These are phyloP conservation scores for Dryas integrifolia DNA, from an alignment of 331 rosid genomes.

Conservation along the genomic window DNA sequence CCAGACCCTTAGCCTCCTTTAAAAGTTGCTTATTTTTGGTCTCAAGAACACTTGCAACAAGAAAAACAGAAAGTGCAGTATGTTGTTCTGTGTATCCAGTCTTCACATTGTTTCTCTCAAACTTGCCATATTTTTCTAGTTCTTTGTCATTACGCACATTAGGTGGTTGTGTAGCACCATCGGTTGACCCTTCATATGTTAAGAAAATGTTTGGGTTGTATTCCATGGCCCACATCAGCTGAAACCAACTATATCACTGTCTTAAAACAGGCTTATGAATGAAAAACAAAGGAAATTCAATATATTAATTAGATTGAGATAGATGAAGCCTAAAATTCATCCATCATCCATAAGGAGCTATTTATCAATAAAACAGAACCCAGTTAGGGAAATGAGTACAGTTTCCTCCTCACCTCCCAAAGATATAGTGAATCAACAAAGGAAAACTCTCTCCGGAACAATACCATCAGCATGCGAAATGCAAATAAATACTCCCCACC, in stretches of 20 bases:
- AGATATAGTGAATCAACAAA: slow-evolving; percentile 87
- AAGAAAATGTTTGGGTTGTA: slow-evolving; percentile 83
- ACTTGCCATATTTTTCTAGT: slow-evolving; percentile 80
- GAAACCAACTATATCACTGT: slow-evolving; percentile 75
- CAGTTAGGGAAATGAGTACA: slow-evolving; percentile 6
- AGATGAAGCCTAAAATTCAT: background rate
- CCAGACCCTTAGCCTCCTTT: slow-evolving; percentile 85
- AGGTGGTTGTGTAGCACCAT: slow-evolving; percentile 29
- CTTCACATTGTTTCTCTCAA: slow-evolving; percentile 66
- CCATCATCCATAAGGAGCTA: background rate
- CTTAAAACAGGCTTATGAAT: slow-evolving; percentile 45
- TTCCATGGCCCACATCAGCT: slow-evolving; percentile 99
- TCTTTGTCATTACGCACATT: slow-evolving; percentile 41
- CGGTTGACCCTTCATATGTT: slow-evolving; percentile 44
- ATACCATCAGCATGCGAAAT: slow-evolving; percentile 96
- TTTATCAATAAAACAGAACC: background rate
- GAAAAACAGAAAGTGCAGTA: slow-evolving; percentile 64
- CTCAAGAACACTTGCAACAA: slow-evolving; percentile 91
- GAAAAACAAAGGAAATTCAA: slow-evolving; percentile 25
- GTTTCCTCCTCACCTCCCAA: slow-evolving; percentile 77
- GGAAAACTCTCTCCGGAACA: slow-evolving; percentile 94
- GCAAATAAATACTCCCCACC: slow-evolving; percentile 97
- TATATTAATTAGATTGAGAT: slow-evolving; percentile 23
- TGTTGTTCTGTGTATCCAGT: slow-evolving; percentile 52
- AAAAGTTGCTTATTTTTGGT: slow-evolving; percentile 70